These are phyloP conservation scores for Patellaria atrata DNA, from an alignment of 495 filamentous ascomycete genomes.

Conservation along the genomic window DNA sequence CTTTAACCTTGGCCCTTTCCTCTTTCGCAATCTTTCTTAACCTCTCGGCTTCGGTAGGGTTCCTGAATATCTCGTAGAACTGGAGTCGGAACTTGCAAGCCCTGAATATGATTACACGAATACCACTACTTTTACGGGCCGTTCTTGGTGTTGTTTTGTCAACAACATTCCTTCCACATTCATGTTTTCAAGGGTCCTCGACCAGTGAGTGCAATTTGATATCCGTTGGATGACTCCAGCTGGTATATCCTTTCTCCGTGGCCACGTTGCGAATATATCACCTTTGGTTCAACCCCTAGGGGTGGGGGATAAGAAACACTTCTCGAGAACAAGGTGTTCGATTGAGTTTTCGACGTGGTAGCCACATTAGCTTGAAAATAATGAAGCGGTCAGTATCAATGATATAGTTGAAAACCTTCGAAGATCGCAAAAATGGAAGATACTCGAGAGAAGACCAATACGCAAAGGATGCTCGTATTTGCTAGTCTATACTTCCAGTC, in stretches of 20 bases:
- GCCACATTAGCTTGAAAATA: neutral
- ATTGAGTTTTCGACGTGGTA: conserved; percentile 1
- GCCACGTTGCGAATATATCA: conserved; percentile 1
- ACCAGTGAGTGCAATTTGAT: conserved; percentile 1
- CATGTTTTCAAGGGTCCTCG: neutral
- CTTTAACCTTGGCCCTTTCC: conserved; percentile 1
- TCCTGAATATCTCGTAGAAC: conserved; percentile 1
- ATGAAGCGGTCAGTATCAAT: conserved; percentile 1
- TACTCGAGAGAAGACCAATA: neutral
- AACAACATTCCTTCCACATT: no score
- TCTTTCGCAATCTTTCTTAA: conserved; percentile 4
- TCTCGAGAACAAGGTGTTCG: conserved; percentile 3
- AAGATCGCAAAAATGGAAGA: conserved; percentile 4
- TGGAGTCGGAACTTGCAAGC: no score
- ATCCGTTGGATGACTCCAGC: neutral
- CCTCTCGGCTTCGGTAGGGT: conserved; percentile 2
- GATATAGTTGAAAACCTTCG: conserved; percentile 3
- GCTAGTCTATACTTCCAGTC: conserved; percentile 1
- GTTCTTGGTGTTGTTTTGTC: no score
- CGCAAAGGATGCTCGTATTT: conserved; percentile 3
- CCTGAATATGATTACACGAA: no score
- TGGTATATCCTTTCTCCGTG: conserved; percentile 1
- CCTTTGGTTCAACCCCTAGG: neutral
- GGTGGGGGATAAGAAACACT: conserved; percentile 4
- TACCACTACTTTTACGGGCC: no score